These are phyloP conservation scores for Orbilia blumenaviensis DNA, from an alignment of 2,329 filamentous ascomycete species.

Conservation along the genomic window DNA sequence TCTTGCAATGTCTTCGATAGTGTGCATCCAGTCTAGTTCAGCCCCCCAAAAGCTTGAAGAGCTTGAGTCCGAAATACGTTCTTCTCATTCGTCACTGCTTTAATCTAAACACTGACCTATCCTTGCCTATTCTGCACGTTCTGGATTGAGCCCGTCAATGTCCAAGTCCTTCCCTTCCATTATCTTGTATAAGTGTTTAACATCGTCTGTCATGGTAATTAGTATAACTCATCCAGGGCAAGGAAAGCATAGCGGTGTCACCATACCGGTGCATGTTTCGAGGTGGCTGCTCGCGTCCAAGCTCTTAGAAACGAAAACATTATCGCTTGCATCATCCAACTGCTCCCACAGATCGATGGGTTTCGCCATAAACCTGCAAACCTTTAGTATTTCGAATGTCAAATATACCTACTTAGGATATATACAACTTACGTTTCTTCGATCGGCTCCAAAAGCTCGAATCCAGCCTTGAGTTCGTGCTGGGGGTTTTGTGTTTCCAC, in stretches of 20 bases:
- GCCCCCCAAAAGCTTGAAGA: not conserved
- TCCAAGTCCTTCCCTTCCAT: slow-evolving; percentile 84
- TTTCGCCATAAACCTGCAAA: slow-evolving; percentile 29
- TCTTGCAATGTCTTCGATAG: not conserved
- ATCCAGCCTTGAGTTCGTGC: slow-evolving; percentile 88
- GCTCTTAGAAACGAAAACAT: slow-evolving; percentile 97
- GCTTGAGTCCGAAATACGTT: not conserved
- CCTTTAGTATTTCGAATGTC: not conserved
- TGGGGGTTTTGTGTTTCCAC: slow-evolving; percentile 94
- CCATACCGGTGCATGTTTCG: slow-evolving; percentile 78
- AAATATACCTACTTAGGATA: not conserved
- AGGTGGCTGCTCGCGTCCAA: slow-evolving; percentile 99
- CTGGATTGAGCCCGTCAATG: slow-evolving; percentile 68
- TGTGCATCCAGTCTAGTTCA: not conserved
- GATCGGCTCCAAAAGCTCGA: slow-evolving; percentile 89
- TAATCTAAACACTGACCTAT: not conserved
- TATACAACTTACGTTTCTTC: slow-evolving; percentile 77
- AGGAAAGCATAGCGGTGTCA: not conserved
- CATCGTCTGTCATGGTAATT: slow-evolving; percentile 73
- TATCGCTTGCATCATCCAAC: slow-evolving; percentile 82
- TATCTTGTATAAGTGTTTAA: slow-evolving; percentile 89
- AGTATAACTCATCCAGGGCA: not conserved
- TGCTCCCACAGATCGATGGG: slow-evolving; percentile 96
- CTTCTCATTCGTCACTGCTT: not conserved
- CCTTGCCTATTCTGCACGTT: not conserved